Base-by-base conservation (phyloP, 257 asterid genomes). In the Rubia yunnanensis region DNA sequence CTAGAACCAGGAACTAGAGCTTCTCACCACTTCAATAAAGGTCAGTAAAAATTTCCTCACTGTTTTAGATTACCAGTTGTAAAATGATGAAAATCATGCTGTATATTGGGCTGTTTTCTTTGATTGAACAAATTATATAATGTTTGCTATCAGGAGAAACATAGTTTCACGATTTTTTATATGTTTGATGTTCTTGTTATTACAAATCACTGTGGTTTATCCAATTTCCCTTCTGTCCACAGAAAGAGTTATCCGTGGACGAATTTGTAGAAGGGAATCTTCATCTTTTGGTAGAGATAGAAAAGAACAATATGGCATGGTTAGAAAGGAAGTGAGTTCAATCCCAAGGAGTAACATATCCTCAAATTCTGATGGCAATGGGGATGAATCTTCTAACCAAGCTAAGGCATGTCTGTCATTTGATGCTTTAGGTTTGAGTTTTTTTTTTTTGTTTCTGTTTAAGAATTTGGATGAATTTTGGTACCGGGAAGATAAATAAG, bases 271-370 rank as follows among this genome's bases (percentile, higher is more conserved):
- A 39, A 76, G 24, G 1, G 72, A 77, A 69, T 64, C 65, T 57
- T 72, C 81, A 30, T 71, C 86, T 38, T 66, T 76, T 52, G 65
- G 65, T 15, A 78, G 70, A 69, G 72, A 55, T 13, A 76, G 70
- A 69, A 73, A 69, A 59, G 73, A 72, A 68, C 72, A 77, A 59
- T 46, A 41, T 70, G 73, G 79, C 31, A 56, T 73, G 46, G 44
- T 41, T 35, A 44, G 69, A 20, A 83, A 78, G 83, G 82, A 83
- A 74, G 64, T 53, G 28, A 57, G 49, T 24, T 78, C 74, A 41
- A 59, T 79, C 74, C 77, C 92, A 63, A 82, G 80, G 78, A 78
- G 88, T 77, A 88, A 87, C 49, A 71, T 67, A 58, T 58, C 87
- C 73, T 70, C 89, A 44, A 63, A 78, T 71, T 60, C 78, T 20